phyloP scores from a whole-genome alignment of 192 early-diverging fungal species.

The Borealophlyctis nickersoniae region DNA sequence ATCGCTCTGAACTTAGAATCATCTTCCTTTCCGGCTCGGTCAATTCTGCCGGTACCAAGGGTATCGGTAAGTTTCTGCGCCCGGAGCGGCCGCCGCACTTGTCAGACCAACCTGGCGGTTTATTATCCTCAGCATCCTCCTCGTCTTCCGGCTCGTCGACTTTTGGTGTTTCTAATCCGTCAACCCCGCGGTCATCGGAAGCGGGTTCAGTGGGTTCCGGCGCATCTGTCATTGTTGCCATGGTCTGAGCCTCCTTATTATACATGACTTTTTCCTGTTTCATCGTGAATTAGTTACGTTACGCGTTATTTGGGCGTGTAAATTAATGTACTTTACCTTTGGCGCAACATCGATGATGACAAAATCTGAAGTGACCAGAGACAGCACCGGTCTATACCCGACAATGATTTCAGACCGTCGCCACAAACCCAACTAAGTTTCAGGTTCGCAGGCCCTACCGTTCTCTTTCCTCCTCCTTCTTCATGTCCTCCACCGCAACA shows the following conservation, averaged over 20 bases:
- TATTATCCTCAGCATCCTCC: conserved; percentile 33
- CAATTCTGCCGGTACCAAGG: conserved; percentile 50
- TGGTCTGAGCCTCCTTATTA: conserved; percentile 73
- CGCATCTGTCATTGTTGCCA: conserved; percentile 27
- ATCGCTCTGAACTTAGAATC: conserved; percentile 74
- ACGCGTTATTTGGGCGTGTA: background rate
- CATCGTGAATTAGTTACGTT: background rate
- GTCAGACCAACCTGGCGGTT: background rate
- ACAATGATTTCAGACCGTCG: conserved; percentile 16
- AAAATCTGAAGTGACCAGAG: conserved; percentile 69
- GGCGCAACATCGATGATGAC: conserved; percentile 86
- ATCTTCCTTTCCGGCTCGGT: conserved; percentile 78
- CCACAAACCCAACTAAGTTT: conserved; percentile 2
- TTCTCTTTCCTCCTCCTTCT: background rate
- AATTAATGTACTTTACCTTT: conserved; percentile 44
- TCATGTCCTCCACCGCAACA: background rate
- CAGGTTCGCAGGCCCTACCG: background rate
- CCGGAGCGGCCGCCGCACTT: background rate
- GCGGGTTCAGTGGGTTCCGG: conserved; percentile 35
- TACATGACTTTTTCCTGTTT: conserved; percentile 77
- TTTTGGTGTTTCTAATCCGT: conserved; percentile 32
- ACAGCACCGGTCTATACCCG: conserved; percentile 42
- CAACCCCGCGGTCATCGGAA: conserved; percentile 27
- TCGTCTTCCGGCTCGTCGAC: conserved; percentile 64
- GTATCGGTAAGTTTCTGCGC: conserved; percentile 12